These are phyloP conservation scores for Echinosphaeria canescens DNA, from an alignment of 2,329 filamentous ascomycete species.

Conservation along the genomic window DNA sequence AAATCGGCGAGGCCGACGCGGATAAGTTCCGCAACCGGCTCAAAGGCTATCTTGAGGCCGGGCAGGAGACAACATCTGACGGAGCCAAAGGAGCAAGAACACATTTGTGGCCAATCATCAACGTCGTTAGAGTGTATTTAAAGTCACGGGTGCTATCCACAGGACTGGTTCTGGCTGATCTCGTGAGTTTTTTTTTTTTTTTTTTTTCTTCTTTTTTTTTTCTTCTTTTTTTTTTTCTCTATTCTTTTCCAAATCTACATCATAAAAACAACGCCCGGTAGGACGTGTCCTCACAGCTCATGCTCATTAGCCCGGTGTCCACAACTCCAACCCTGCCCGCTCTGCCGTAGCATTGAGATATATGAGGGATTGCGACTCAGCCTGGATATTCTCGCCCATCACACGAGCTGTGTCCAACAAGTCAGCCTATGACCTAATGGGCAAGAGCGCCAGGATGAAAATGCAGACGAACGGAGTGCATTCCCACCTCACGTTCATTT, in stretches of 20 bases:
- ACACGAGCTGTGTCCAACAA: constrained; percentile 35
- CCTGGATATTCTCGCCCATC: constrained; percentile 39
- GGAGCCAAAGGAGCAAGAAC: constrained; percentile 8
- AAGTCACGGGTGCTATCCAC: constrained; percentile 12
- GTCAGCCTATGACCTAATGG: constrained; percentile 29
- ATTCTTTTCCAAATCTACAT: too few relatives aligned
- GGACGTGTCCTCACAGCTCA: constrained; percentile 2
- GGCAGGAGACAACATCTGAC: constrained; percentile 23
- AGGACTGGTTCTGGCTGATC: constrained; percentile 17
- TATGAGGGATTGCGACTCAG: constrained; percentile 31
- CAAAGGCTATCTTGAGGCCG: constrained; percentile 30
- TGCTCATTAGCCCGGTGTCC: constrained; percentile 27
- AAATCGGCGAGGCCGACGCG: constrained; percentile 14
- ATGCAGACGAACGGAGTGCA: constrained; percentile 33
- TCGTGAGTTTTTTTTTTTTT: constrained; percentile 12
- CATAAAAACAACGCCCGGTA: too few relatives aligned
- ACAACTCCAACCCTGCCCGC: constrained; percentile 37
- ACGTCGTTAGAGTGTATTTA: constrained; percentile 19
- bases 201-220: neutral
- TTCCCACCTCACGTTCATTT: constrained; percentile 33
- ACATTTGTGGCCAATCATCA: constrained; percentile 25
- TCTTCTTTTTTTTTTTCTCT: too few relatives aligned
- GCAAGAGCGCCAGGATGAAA: constrained; percentile 30
- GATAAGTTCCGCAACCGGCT: constrained; percentile 20
- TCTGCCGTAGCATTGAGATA: constrained; percentile 32